Conservation (phyloP, 2,329 filamentous ascomycete genomes). For the Colletotrichum sp. region DNA sequence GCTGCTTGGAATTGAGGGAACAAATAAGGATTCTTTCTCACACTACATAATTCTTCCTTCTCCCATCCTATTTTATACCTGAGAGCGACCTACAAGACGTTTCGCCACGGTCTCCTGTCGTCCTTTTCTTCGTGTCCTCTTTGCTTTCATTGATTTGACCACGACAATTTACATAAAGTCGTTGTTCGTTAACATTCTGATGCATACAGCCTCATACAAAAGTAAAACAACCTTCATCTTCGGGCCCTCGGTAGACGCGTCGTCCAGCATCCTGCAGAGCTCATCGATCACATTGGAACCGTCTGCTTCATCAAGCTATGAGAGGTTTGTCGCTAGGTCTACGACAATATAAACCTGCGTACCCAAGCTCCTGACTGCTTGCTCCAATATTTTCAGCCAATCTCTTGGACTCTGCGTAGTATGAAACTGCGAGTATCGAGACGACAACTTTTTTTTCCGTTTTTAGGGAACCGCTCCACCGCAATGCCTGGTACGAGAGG, state of each 20-base stretch:
- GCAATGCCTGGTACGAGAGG: background rate
- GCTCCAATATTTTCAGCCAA: background rate
- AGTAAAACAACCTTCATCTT: background rate
- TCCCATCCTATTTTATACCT: rapidly evolving
- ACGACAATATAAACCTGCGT: background rate
- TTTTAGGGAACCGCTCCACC: background rate
- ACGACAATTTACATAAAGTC: background rate
- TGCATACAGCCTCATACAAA: background rate
- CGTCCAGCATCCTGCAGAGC: background rate
- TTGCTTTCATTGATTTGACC: background rate
- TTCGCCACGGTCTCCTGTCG: background rate
- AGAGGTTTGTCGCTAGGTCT: background rate
- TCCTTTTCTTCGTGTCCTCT: background rate
- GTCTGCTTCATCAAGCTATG: background rate
- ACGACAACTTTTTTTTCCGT: background rate
- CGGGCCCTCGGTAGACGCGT: background rate
- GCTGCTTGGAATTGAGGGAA: too few species aligned
- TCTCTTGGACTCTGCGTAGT: background rate
- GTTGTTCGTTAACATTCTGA: background rate
- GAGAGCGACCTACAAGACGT: background rate
- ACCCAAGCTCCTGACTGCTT: background rate
- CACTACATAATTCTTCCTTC: too few species aligned
- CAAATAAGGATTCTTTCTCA: too few species aligned
- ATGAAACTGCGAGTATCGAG: background rate
- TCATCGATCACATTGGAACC: background rate